Base-by-base conservation (phyloP, 2,329 filamentous ascomycete genomes). In the Macrophomina tecta region DNA sequence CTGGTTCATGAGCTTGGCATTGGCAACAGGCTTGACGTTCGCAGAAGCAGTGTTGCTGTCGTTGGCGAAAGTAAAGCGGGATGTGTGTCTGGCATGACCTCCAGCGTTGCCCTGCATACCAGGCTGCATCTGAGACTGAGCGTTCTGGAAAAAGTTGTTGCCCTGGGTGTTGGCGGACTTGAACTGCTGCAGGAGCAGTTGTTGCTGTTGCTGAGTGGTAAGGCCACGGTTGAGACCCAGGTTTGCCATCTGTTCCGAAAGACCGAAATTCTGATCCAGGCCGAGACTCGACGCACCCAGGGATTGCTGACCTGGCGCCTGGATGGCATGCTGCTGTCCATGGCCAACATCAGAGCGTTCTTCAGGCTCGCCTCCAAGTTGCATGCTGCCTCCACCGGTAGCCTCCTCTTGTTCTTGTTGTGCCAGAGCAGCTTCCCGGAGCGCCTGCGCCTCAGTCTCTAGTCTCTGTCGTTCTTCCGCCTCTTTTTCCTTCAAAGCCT, bases 311-410 rank as follows among this genome's bases (percentile, higher is more conserved):
- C 92, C 91, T 9, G 93, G 92, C 2, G 91, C 89, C 73, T 93
- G 92, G 7, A 92, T 89, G 12, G 87, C 88, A 68, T 86, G 83
- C 68, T 88, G 87, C 60, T 89, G 86, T 68, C 89, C 86, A 67
- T 87, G 86, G 85, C 55, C 77, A 75, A 71, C 85, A 82, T 92
- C 90, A 69, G 76, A 75, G 6, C 87, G 85, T 71, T 97, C 93
- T 76, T 98, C 94, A 0, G 94, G 94, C 76, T 98, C 94, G 51
- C 94, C 94, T 67, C 94, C 94, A 18, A 98, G 85, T 67, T 96
- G 94, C 67, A 95, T 84, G 76, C 94, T 98, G 14, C 91, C 92
- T n/a, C 91, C 91, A 40, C 74, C 76, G 11, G 95, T 93, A 1
- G 89, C 88, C 66, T 91, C 90, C 67, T 92, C 92, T 70, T 97